phyloP scores from a whole-genome alignment of 179 eudicot species.

The Nepenthes alata region DNA sequence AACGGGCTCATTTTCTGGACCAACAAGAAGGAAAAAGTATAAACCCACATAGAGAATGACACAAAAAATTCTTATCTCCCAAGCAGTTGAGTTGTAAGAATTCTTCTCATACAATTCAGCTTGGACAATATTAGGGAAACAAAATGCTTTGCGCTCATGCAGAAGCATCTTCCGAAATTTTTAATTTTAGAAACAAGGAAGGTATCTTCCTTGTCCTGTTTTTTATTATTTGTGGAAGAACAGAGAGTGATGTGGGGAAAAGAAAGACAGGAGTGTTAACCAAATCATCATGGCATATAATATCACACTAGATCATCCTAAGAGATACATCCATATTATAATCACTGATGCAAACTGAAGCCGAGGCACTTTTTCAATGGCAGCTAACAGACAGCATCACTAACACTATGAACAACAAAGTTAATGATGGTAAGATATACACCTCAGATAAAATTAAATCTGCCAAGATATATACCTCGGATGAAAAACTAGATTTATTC shows the following conservation, averaged over 20 bases:
- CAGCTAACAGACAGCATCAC: neutral
- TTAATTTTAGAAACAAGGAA: neutral
- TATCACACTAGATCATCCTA: neutral
- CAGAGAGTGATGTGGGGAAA: neutral
- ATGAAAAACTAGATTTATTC: conserved; percentile 30
- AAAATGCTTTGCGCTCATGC: neutral
- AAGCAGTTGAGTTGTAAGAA: neutral
- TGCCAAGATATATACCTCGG: conserved; percentile 42
- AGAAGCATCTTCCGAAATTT: neutral
- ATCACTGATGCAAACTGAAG: neutral
- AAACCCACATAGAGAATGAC: neutral
- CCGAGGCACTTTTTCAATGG: neutral
- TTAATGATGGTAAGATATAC: neutral
- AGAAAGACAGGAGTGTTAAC: neutral
- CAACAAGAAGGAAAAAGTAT: neutral
- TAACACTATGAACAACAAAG: neutral
- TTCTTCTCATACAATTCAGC: neutral
- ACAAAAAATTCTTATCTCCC: neutral
- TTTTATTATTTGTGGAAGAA: neutral
- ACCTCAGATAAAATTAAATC: conserved; percentile 47
- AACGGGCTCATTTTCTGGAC: neutral
- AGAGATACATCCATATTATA: neutral
- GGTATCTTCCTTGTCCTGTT: neutral
- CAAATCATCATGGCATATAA: neutral
- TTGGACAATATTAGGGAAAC: neutral